Conservation (phyloP, 1,284 basidiomycete genomes). For the Hymenochaete sp. region DNA sequence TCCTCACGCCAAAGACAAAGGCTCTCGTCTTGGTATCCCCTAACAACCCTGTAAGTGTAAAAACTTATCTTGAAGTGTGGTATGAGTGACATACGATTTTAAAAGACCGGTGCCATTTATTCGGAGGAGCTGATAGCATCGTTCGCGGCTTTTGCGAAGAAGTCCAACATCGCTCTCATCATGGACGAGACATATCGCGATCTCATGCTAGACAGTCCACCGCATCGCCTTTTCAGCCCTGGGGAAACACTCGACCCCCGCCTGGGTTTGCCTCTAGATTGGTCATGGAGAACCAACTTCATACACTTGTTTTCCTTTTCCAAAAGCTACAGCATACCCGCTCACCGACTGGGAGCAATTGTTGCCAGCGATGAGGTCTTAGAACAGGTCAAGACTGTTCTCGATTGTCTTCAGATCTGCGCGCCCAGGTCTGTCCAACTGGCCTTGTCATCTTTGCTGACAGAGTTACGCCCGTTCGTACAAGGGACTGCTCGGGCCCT, state of each 20-base stretch:
- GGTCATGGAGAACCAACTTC: slow-evolving; percentile 54
- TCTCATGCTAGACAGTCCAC: slow-evolving; percentile 50
- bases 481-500: slow-evolving; percentile 42
- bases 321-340: slow-evolving; percentile 80
- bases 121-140: slow-evolving; percentile 48
- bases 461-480: slow-evolving; percentile 48
- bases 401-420: slow-evolving; percentile 79
- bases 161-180: slow-evolving; percentile 61
- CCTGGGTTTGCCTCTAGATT: slow-evolving; percentile 22
- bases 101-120: slow-evolving; percentile 74
- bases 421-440: slow-evolving; percentile 64
- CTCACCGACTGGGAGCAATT: slow-evolving; percentile 74
- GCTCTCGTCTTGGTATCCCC: slow-evolving; percentile 73
- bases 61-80: not conserved
- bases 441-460: slow-evolving; percentile 51
- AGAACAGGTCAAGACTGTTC: slow-evolving; percentile 47
- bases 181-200: slow-evolving; percentile 89
- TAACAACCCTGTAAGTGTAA: slow-evolving; percentile 54
- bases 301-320: slow-evolving; percentile 76
- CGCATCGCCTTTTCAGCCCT: slow-evolving; percentile 46
- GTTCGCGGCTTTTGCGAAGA: slow-evolving; percentile 56
- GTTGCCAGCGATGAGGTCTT: slow-evolving; percentile 57
- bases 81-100: not conserved
- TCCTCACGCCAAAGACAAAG: slow-evolving; percentile 52
- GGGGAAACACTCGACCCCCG: not conserved